Evolutionary conservation across 805 yeast genomes (phyloP), one percentile per base, ranked within the genome.

Genomic region (Candida krabiensis): DNA sequence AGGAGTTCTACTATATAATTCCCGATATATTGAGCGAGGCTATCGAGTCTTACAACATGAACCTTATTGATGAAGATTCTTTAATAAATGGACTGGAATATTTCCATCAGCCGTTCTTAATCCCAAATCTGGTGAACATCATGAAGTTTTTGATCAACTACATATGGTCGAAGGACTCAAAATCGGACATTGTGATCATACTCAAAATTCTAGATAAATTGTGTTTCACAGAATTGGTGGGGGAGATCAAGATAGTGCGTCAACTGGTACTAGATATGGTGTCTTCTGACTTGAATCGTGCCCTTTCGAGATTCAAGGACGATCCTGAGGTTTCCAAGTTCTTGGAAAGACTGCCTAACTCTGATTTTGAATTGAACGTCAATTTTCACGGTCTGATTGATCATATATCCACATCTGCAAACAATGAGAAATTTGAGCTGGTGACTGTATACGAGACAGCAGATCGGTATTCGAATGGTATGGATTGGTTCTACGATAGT

Each of bases 31-130:
- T 87, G 52, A 80, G 79, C 44, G 90, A 87, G 55, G 82, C 87
- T 0, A 67, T 86, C 9, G 56, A 71, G 12, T 86, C 95, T 1
- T 69, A 77, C 34, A 71, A 73, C 16, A 60, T 71, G 17, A 77
- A 75, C 1, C 61, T 77, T 11, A 68, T 86, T 3, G 83, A 79
- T 46, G 57, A 72, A 8, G 81, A 80, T 4, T 73, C 79, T 4
- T 66, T 88, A 28, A 72, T 71, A 33, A 86, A 85, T 39, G 97
- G 96, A 0, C 67, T 91, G 24, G 97, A 90, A 53, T 88, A 90
- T 53, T 84, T 91, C 49, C 68, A 85, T 30, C 96, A 90, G 52
- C 84, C 87, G 2, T 85, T 86, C 46, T 67, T 91, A 47, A 67
- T 85, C 2, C 67, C 75, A 6, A 73, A 82, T 9, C 53, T 80